These are phyloP conservation scores for Cryomyces minteri DNA, from an alignment of 495 filamentous ascomycete species.

Conservation along the genomic window DNA sequence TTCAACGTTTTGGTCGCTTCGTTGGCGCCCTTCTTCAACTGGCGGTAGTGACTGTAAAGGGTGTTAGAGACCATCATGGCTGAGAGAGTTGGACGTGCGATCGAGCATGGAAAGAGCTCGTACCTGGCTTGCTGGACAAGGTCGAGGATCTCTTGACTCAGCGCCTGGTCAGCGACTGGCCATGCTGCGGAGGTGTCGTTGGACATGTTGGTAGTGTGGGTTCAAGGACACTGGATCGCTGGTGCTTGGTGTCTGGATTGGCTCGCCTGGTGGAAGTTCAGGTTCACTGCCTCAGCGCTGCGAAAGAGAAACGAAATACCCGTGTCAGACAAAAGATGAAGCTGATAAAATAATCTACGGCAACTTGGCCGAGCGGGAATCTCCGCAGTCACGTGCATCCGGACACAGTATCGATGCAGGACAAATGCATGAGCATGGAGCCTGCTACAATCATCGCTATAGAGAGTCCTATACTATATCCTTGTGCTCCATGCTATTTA, in stretches of 20 bases:
- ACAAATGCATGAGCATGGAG: too few relatives aligned
- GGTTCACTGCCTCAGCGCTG: too few relatives aligned
- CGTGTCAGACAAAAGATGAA: not conserved
- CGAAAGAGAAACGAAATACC: not conserved
- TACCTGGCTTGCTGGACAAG: conserved; percentile 58
- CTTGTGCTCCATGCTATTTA: not conserved
- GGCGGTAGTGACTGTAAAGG: conserved; percentile 43
- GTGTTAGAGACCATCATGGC: too few relatives aligned
- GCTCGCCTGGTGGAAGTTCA: too few relatives aligned
- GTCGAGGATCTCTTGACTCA: conserved; percentile 70
- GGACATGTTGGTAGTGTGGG: conserved; percentile 5
- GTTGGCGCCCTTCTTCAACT: conserved; percentile 75
- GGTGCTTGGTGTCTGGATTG: too few relatives aligned
- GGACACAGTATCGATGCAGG: too few relatives aligned
- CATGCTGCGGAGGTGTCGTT: conserved; percentile 38
- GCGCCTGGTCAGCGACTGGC: conserved; percentile 68
- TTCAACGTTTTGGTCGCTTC: conserved; percentile 72
- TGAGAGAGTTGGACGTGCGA: too few relatives aligned
- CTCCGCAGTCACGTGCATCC: too few relatives aligned
- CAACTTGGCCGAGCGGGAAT: not conserved
- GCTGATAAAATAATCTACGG: not conserved
- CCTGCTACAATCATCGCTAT: too few relatives aligned
- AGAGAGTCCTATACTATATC: too few relatives aligned
- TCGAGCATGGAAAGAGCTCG: too few relatives aligned
- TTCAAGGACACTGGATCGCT: too few relatives aligned